A percentile compares a stretch with the other conserved stretches of the same genome.
phyloP scores from a whole-genome alignment of 2,329 filamentous ascomycete species.

The Paradendryphiella salina region DNA sequence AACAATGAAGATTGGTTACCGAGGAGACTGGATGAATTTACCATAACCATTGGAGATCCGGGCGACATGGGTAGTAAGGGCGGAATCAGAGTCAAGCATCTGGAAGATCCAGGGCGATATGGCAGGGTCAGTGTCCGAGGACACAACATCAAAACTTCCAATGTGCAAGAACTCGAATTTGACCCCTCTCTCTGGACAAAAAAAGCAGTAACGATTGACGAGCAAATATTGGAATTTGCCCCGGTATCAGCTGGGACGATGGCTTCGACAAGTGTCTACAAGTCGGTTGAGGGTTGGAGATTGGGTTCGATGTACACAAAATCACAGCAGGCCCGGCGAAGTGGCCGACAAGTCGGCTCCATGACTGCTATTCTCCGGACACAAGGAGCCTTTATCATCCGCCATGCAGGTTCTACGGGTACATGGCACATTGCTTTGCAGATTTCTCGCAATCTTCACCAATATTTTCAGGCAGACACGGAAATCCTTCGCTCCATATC shows the following conservation, averaged over 20 bases:
- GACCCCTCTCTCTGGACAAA: constrained; percentile 22
- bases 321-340: constrained; percentile 32
- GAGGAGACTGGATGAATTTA: constrained; percentile 47
- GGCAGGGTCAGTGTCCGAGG: constrained; percentile 53
- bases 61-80: constrained; percentile 57
- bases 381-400: constrained; percentile 52
- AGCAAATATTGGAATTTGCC: constrained; percentile 21
- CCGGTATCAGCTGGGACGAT: background rate
- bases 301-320: background rate
- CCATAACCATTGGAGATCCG: constrained; percentile 56
- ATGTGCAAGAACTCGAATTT: constrained; percentile 39
- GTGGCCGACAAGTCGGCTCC: constrained; percentile 56
- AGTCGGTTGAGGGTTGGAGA: constrained; percentile 12
- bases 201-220: constrained; percentile 26
- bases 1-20: constrained; percentile 21
- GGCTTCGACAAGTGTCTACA: background rate
- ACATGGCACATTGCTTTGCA: constrained; percentile 53
- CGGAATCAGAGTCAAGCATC: constrained; percentile 56
- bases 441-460: constrained; percentile 60
- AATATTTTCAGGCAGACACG: constrained; percentile 61
- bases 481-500: constrained; percentile 38
- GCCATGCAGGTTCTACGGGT: constrained; percentile 33
- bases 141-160: constrained; percentile 38
- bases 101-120: constrained; percentile 55
- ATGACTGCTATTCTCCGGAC: constrained; percentile 59